phyloP scores from a whole-genome alignment of 306 rosid species.

The Quercus mongolica region DNA sequence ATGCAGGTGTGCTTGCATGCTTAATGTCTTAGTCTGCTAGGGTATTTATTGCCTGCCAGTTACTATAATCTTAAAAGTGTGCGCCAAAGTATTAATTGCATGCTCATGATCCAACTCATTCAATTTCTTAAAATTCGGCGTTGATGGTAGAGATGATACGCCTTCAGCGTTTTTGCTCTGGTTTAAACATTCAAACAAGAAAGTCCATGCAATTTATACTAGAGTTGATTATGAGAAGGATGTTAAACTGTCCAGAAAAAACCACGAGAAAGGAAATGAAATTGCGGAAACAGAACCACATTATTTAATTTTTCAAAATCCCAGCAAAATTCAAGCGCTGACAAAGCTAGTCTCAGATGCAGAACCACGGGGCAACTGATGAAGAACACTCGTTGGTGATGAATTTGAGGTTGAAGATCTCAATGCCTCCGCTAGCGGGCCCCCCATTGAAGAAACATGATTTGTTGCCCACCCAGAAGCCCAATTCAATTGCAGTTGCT shows the following conservation, averaged over 20 bases:
- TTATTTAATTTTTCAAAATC: not conserved
- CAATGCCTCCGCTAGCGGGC: slow-evolving; percentile 93
- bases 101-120: not conserved
- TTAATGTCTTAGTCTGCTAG: not conserved
- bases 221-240: not conserved
- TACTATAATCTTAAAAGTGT: too few relatives aligned
- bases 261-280: not conserved
- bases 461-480: slow-evolving; percentile 58
- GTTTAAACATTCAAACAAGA: slow-evolving; percentile 1
- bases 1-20: not conserved
- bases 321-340: slow-evolving; percentile 33
- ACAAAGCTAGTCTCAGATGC: slow-evolving; percentile 55
- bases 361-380: slow-evolving; percentile 59
- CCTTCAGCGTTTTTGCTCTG: not conserved
- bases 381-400: slow-evolving; percentile 83
- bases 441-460: slow-evolving; percentile 91
- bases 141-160: not conserved
- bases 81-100: not conserved
- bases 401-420: slow-evolving; percentile 70
- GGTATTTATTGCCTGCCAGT: too few relatives aligned
- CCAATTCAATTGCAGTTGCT: slow-evolving; percentile 62
- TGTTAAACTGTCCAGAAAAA: not conserved
- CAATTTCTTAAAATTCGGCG: not conserved
- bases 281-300: not conserved
- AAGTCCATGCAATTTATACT: not conserved